Evolutionary conservation across 2,329 filamentous ascomycete genomes (phyloP).

Genomic region (Cercospora janseana): DNA sequence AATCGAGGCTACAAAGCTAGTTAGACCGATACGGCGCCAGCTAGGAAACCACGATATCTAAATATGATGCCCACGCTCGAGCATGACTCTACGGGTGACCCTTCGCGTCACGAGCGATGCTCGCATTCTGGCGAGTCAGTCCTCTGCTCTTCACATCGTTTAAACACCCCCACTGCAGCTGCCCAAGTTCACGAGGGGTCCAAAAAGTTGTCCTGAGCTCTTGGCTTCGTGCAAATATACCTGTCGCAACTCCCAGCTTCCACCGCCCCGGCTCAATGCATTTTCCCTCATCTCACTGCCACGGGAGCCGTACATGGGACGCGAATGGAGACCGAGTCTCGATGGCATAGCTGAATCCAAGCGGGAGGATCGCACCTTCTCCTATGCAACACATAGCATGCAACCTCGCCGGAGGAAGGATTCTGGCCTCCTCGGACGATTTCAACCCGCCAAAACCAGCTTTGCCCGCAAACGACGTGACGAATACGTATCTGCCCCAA

Average conservation of each 20-base stretch:
- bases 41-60: too few relatives aligned
- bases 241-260: too few relatives aligned
- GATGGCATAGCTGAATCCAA: constrained; percentile 15
- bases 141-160: too few relatives aligned
- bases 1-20: too few relatives aligned
- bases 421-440: constrained; percentile 12
- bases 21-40: too few relatives aligned
- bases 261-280: too few relatives aligned
- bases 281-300: neutral
- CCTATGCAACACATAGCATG: constrained; percentile 11
- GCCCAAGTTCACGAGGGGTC: too few relatives aligned
- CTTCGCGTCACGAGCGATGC: too few relatives aligned
- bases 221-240: neutral
- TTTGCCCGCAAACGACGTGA: constrained; percentile 7
- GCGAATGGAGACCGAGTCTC: constrained; percentile 13
- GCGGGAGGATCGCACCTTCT: constrained; percentile 13
- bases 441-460: constrained; percentile 3
- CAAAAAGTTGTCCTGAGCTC: constrained; percentile 2
- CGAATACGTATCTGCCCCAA: constrained; percentile 1
- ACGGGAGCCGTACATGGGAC: constrained; percentile 6
- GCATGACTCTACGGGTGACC: too few relatives aligned
- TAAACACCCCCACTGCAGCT: too few relatives aligned
- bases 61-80: too few relatives aligned
- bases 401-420: constrained; percentile 8
- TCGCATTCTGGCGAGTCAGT: too few relatives aligned